Conservation (phyloP, 257 asterid species). For the Craterostigma plantagineum region DNA sequence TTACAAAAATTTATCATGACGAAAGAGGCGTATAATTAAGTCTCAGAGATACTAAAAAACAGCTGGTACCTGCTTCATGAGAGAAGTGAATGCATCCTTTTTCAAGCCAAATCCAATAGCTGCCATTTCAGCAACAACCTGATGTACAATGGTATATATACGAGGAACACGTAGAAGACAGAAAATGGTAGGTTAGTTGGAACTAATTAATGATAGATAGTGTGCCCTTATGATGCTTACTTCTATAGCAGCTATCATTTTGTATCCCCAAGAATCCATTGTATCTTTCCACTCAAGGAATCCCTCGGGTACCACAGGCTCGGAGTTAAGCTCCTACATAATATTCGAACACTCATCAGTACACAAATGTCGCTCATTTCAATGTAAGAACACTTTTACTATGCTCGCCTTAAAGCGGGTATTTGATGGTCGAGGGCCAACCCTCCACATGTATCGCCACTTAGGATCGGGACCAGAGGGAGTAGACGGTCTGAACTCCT, state of each 20-base stretch:
- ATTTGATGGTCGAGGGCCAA: slow-evolving; percentile 62
- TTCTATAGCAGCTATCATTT: slow-evolving; percentile 87
- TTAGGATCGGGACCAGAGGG: slow-evolving; percentile 91
- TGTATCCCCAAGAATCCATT: slow-evolving; percentile 90
- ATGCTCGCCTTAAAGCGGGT: slow-evolving; percentile 62
- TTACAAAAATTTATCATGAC: no score
- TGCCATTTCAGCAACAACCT: slow-evolving; percentile 97
- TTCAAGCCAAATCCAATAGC: slow-evolving; percentile 90
- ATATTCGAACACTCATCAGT: slow-evolving; percentile 9
- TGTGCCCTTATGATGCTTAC: slow-evolving; percentile 14
- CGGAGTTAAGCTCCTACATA: slow-evolving; percentile 70
- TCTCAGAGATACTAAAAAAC: no score
- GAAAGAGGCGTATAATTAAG: no score
- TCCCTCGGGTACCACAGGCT: slow-evolving; percentile 95
- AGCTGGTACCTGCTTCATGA: slow-evolving; percentile 69
- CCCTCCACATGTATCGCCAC: slow-evolving; percentile 99
- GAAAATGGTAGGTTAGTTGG: neutral
- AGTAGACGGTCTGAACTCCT: slow-evolving; percentile 40
- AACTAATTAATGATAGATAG: neutral
- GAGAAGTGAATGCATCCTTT: slow-evolving; percentile 86
- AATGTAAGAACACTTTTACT: slow-evolving; percentile 4
- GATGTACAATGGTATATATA: slow-evolving; percentile 10
- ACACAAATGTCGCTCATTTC: slow-evolving; percentile 10
- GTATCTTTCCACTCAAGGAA: slow-evolving; percentile 82
- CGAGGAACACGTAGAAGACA: neutral